phyloP scores from a whole-genome alignment of 495 filamentous ascomycete species.

The Xylaria grammica region DNA sequence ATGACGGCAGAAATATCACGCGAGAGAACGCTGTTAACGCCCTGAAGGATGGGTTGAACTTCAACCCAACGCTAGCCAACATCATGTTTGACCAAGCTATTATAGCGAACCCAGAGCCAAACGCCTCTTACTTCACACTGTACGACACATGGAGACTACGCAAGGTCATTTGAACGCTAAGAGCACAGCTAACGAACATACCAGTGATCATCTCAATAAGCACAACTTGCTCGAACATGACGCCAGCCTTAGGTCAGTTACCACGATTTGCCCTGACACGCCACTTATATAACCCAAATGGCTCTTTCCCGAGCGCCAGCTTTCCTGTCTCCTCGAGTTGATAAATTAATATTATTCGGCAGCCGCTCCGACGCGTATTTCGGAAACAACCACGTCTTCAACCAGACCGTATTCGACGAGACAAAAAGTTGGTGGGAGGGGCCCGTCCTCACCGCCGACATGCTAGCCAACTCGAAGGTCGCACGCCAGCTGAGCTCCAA shows the following conservation, averaged over 20 bases:
- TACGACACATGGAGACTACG: not conserved
- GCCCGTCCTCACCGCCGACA: constrained; percentile 39
- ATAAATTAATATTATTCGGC: not conserved
- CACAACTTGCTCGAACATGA: constrained; percentile 58
- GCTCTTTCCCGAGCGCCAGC: too few species aligned
- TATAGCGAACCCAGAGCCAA: constrained; percentile 51
- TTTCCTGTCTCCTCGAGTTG: not conserved
- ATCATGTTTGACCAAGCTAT: constrained; percentile 51
- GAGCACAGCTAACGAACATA: constrained; percentile 35
- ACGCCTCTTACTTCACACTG: constrained; percentile 50
- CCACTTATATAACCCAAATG: not conserved
- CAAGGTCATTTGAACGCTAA: not conserved
- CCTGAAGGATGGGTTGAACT: constrained; percentile 34
- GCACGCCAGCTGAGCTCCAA: constrained; percentile 47
- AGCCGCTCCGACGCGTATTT: constrained; percentile 51
- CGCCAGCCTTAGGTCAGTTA: constrained; percentile 50
- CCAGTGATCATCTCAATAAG: constrained; percentile 43
- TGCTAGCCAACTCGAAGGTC: constrained; percentile 49
- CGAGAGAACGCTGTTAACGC: constrained; percentile 33
- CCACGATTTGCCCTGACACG: not conserved
- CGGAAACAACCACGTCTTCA: constrained; percentile 53
- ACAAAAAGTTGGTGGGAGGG: constrained; percentile 44
- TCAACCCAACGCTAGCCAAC: constrained; percentile 39
- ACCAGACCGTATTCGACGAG: constrained; percentile 48
- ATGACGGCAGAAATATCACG: constrained; percentile 40